Evolutionary conservation across 768 basidiomycete genomes (phyloP), one percentile per base, ranked within the genome.

Genomic region (Panaeolus cyanescens): DNA sequence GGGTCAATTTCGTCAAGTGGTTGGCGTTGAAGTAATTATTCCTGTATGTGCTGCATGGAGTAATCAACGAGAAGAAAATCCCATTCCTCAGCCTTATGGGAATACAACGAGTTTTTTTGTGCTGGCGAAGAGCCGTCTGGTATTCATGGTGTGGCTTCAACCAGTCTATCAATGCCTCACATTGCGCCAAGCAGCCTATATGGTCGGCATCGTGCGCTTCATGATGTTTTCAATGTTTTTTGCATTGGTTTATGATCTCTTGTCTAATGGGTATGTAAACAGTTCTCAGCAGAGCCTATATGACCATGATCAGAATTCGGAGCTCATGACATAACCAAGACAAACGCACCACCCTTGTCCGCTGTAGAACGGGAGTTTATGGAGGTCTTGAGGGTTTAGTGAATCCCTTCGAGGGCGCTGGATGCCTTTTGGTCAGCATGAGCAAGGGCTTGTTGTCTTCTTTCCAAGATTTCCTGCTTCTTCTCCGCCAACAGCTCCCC

Each of bases 401-500:
- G 45, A 28, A n/a, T n/a, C n/a, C 10, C 22, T 28, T 50, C 45
- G 25, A 50, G 45, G 8, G 30, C 10, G 45, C 22, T 28, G 45
- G 10, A 4, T 13, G 45, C 45, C 8, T 3, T 28, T 25, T 50
- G 45, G 4, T 60, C 79, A 19, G 72, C 69, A 19, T 68, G 70
- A 19, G 67, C 77, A 30, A 76, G 65, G 59, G 70, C 68, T 62
- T 74, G 68, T 65, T 75, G 75, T 71, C 88, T 79, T 58, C 82
- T 81, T 64, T 81, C 81, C 28, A 75, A 70, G 40, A 93, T 83
- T 68, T 89, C 80, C 20, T 74, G 80, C 54, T 86, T 84, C 74
- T 89, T 91, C 73, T 84, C 78, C 31, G 82, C 82, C 20, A 93
- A 75, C 19, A 92, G 75, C 56, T 82, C 86, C 7, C 73, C 80